Evolutionary conservation across 257 asterid species (phyloP).

Genomic region (Coffea canephora): DNA sequence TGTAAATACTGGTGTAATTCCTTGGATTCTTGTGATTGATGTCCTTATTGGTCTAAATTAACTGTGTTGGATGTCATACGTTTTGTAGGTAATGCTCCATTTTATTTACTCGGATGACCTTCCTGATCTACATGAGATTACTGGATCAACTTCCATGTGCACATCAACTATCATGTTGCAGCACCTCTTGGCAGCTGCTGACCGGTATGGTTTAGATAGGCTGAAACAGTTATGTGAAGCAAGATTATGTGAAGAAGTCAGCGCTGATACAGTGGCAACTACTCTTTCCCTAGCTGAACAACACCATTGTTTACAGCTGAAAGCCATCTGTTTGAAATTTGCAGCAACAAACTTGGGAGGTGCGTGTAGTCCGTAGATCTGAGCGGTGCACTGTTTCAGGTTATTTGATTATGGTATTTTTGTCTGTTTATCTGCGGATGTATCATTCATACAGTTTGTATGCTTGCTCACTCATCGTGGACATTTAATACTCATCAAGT

Average conservation of each 20-base stretch:
- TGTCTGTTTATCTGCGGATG: slow-evolving; percentile 37
- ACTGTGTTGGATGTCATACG: slow-evolving; percentile 11
- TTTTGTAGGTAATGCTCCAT: slow-evolving; percentile 84
- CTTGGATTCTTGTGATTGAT: not conserved
- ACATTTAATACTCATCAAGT: not conserved
- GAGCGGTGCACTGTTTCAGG: slow-evolving; percentile 89
- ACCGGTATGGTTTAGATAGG: slow-evolving; percentile 86
- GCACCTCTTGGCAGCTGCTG: slow-evolving; percentile 96
- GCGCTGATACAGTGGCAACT: slow-evolving; percentile 77
- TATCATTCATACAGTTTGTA: slow-evolving; percentile 26
- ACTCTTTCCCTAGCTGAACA: slow-evolving; percentile 93
- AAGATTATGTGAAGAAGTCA: slow-evolving; percentile 71
- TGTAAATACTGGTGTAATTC: not conserved
- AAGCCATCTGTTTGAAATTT: slow-evolving; percentile 85
- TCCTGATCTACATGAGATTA: slow-evolving; percentile 59
- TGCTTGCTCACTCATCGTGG: slow-evolving; percentile 20
- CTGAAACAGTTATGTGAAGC: slow-evolving; percentile 88
- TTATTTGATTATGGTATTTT: slow-evolving; percentile 44
- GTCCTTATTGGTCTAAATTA: slow-evolving; percentile 10
- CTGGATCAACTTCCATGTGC: slow-evolving; percentile 50
- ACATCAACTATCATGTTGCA: slow-evolving; percentile 75
- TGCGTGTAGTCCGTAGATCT: slow-evolving; percentile 93
- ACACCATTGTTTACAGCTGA: slow-evolving; percentile 81
- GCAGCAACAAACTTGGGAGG: slow-evolving; percentile 98
- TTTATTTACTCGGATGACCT: slow-evolving; percentile 74